Percentiles rank a stretch among this genome's conserved stretches.
These are phyloP conservation scores for Wickerhamomyces strasburgensis DNA, from an alignment of 805 yeast genomes.

Conservation along the genomic window DNA sequence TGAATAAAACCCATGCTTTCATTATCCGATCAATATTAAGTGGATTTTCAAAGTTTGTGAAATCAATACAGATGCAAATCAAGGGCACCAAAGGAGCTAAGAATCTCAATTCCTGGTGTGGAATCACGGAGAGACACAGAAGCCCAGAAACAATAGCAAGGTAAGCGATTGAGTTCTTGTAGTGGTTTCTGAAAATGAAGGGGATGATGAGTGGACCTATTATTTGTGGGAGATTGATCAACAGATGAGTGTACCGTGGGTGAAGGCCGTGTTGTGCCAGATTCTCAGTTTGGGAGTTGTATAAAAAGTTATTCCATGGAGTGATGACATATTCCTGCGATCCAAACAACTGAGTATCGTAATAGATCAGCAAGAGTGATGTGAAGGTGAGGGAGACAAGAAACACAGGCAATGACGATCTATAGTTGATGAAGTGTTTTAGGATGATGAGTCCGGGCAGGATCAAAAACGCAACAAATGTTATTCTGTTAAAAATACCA, in stretches of 20 bases:
- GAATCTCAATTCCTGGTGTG: constrained; percentile 94
- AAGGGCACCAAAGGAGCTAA: constrained; percentile 75
- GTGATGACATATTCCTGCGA: constrained; percentile 40
- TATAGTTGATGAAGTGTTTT: constrained; percentile 36
- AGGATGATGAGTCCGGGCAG: constrained; percentile 52
- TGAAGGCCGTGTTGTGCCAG: constrained; percentile 80
- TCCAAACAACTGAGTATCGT: constrained; percentile 50
- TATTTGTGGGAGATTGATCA: constrained; percentile 73
- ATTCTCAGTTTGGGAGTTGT: constrained; percentile 58
- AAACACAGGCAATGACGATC: constrained; percentile 30
- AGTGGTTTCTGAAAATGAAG: constrained; percentile 30
- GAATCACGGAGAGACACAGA: constrained; percentile 57
- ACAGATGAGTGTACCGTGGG: constrained; percentile 65
- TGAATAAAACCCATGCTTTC: constrained; percentile 59
- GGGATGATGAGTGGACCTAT: constrained; percentile 67
- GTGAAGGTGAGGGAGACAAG: constrained; percentile 32
- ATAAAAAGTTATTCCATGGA: constrained; percentile 71
- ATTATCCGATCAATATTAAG: constrained; percentile 17
- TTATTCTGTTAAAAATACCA: constrained; percentile 81
- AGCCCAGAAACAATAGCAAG: constrained; percentile 61
- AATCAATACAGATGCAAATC: constrained; percentile 50
- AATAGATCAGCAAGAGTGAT: constrained; percentile 33
- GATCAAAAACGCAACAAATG: constrained; percentile 71
- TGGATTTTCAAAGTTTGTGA: constrained; percentile 28
- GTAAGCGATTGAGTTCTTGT: constrained; percentile 47